Evolutionary conservation across 805 yeast species (phyloP).

Genomic region (Wickerhamiella cacticola): DNA sequence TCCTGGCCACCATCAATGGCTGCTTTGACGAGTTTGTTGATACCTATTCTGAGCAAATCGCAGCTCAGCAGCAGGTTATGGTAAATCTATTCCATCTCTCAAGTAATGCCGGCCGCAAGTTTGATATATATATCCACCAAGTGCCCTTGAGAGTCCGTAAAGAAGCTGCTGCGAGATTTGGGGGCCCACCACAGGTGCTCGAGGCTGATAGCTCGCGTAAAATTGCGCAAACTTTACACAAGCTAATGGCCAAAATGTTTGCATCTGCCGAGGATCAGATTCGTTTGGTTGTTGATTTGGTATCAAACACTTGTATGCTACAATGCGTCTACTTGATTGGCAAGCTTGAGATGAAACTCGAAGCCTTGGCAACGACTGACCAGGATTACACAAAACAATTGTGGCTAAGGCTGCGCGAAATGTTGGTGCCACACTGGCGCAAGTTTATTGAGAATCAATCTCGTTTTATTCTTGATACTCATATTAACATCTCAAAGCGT

Average conservation of each 20-base stretch:
- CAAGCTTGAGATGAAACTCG: slow-evolving; percentile 34
- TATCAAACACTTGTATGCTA: slow-evolving; percentile 32
- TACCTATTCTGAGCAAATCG: slow-evolving; percentile 12
- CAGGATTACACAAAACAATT: slow-evolving; percentile 52
- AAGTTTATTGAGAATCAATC: slow-evolving; percentile 47
- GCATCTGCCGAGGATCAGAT: slow-evolving; percentile 28
- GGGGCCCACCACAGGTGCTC: slow-evolving; percentile 25
- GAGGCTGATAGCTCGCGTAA: slow-evolving; percentile 37
- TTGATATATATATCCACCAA: slow-evolving; percentile 29
- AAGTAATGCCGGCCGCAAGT: slow-evolving; percentile 28
- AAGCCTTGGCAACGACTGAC: slow-evolving; percentile 36
- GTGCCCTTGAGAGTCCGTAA: slow-evolving; percentile 18
- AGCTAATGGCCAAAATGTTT: slow-evolving; percentile 39
- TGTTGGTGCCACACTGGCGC: slow-evolving; percentile 45
- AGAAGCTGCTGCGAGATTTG: slow-evolving; percentile 21
- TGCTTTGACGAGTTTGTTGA: slow-evolving; percentile 13
- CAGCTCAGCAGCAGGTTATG: slow-evolving; percentile 40
- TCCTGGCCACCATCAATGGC: background rate
- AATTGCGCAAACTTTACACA: slow-evolving; percentile 37
- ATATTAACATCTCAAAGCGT: slow-evolving; percentile 29
- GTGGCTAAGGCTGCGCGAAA: slow-evolving; percentile 41
- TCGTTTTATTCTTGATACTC: slow-evolving; percentile 33
- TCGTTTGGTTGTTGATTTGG: slow-evolving; percentile 26
- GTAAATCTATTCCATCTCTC: slow-evolving; percentile 38
- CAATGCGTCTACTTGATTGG: slow-evolving; percentile 35